phyloP scores from a whole-genome alignment of 2,329 filamentous ascomycete genomes.

The Colletotrichum musae region DNA sequence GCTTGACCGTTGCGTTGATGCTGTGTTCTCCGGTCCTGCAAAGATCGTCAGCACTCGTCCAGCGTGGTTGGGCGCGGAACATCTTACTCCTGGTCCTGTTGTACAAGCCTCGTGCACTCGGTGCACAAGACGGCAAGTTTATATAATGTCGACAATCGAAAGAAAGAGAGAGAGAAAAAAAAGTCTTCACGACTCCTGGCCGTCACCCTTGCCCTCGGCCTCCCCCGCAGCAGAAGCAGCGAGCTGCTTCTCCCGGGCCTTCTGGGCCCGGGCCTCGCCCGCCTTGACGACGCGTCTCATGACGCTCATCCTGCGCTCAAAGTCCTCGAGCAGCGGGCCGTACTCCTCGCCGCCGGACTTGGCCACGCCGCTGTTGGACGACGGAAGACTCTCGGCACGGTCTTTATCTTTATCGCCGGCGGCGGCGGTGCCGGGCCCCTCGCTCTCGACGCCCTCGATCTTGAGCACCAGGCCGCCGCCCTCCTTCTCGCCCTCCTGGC shows the following conservation, averaged over 20 bases:
- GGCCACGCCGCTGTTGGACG: slow-evolving; percentile 49
- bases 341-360: slow-evolving; percentile 61
- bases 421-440: slow-evolving; percentile 43
- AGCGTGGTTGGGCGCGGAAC: no score
- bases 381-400: slow-evolving; percentile 33
- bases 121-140: no score
- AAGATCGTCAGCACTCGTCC: no score
- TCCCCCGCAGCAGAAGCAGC: background rate
- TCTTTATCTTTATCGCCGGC: slow-evolving; percentile 34
- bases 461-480: slow-evolving; percentile 67
- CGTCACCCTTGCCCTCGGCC: slow-evolving; percentile 40
- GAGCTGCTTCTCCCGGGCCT: slow-evolving; percentile 17
- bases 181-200: slow-evolving; percentile 39
- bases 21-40: no score
- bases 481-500: slow-evolving; percentile 53
- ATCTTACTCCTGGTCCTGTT: no score
- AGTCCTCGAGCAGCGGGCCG: slow-evolving; percentile 67
- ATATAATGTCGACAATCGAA: no score
- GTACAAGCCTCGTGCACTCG: no score
- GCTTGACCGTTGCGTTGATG: no score
- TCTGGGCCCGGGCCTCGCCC: slow-evolving; percentile 50
- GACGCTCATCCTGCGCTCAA: slow-evolving; percentile 69
- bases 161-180: no score
- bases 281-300: slow-evolving; percentile 68
- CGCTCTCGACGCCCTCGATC: slow-evolving; percentile 69